Conservation (phyloP, 306 rosid species). For the Argentina anserina region DNA sequence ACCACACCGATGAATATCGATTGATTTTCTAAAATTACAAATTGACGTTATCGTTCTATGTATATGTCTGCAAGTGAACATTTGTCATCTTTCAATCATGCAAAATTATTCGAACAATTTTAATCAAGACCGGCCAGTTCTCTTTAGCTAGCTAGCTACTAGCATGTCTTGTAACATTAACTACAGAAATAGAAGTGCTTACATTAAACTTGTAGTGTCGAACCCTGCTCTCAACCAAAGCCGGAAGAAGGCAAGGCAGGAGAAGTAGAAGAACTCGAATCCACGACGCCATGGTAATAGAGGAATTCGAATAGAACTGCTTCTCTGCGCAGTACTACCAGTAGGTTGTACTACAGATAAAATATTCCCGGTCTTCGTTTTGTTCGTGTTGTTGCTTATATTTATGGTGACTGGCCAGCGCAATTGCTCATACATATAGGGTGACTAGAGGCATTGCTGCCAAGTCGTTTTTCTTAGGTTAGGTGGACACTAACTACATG, state of each 20-base stretch:
- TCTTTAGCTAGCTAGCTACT: too few relatives aligned
- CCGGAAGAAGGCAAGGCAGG: constrained; percentile 57
- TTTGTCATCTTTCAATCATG: background rate
- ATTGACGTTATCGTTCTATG: too few relatives aligned
- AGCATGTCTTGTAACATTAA: background rate
- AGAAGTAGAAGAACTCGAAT: constrained; percentile 41
- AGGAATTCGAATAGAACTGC: constrained; percentile 1
- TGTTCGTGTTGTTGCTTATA: constrained; percentile 18
- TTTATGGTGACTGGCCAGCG: constrained; percentile 43
- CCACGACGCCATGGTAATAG: constrained; percentile 43
- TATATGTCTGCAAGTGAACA: too few relatives aligned
- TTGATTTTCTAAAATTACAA: too few relatives aligned
- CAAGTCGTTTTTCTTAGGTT: constrained; percentile 72
- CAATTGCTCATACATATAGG: constrained; percentile 62
- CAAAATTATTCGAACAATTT: background rate
- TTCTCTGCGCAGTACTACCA: background rate
- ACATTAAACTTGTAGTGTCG: constrained; percentile 78
- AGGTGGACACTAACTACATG: constrained; percentile 60
- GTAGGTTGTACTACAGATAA: too few relatives aligned
- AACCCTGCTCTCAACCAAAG: constrained; percentile 63
- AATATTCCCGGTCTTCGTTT: background rate
- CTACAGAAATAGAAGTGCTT: constrained; percentile 23
- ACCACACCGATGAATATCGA: too few relatives aligned
- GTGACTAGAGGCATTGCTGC: constrained; percentile 39
- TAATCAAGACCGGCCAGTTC: background rate